Conservation (phyloP, 2,329 filamentous ascomycete genomes). For the Xylariaceae sp. region DNA sequence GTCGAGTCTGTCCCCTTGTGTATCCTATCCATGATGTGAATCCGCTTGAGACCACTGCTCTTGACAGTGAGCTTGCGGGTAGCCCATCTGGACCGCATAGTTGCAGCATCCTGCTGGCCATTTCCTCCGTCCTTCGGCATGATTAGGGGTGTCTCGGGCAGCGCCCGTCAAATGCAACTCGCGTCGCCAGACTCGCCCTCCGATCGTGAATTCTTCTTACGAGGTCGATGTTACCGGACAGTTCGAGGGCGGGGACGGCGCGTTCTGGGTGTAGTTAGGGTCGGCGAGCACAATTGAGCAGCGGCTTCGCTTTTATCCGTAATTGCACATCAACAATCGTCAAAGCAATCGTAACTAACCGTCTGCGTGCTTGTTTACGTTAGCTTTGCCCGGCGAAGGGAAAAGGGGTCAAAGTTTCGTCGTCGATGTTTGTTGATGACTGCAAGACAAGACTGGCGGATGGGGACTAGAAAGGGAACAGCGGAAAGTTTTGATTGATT, state of each 20-base stretch:
- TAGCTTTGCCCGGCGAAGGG: conserved; percentile 9
- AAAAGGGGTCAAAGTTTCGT: conserved; percentile 14
- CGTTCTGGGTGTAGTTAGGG: conserved; percentile 1
- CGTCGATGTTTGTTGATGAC: conserved; percentile 23
- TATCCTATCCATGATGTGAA: conserved; percentile 80
- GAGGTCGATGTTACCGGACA: not conserved
- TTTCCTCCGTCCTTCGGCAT: conserved; percentile 47
- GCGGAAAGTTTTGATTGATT: conserved; percentile 33
- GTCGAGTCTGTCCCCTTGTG: conserved; percentile 66
- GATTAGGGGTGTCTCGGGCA: conserved; percentile 47
- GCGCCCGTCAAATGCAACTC: conserved; percentile 51
- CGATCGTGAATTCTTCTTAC: conserved; percentile 35
- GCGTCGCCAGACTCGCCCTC: conserved; percentile 50
- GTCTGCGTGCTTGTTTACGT: conserved; percentile 3
- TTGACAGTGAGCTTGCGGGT: conserved; percentile 84
- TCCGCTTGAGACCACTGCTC: conserved; percentile 78
- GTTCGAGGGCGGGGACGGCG: conserved; percentile 2
- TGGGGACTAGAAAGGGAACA: conserved; percentile 28
- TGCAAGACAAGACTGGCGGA: conserved; percentile 27
- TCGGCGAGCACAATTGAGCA: conserved; percentile 10
- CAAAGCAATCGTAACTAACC: conserved; percentile 7
- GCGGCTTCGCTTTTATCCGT: not conserved
- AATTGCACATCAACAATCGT: conserved; percentile 12
- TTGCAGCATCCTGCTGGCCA: conserved; percentile 54
- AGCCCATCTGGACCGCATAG: conserved; percentile 90